Evolutionary conservation across 2,329 filamentous ascomycete species (phyloP), one percentile per base, ranked within the genome.

Genomic region (Nigrospora sphaerica): DNA sequence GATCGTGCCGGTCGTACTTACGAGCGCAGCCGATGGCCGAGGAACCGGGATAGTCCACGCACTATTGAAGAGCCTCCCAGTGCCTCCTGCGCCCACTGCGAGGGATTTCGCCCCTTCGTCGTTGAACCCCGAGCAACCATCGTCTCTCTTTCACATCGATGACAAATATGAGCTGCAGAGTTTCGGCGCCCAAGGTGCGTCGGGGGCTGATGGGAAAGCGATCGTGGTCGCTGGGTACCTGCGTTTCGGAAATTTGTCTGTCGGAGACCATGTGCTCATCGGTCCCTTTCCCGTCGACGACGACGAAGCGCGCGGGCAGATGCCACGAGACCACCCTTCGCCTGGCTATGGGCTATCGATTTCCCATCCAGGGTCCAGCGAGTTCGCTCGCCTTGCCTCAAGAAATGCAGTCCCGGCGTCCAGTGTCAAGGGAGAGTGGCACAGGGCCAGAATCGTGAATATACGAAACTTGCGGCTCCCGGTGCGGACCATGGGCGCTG

Each of bases 401-500:
- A 71, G 70, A n/a, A 77, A 74, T 54, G 65, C 77, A 33, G 61
- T 77, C 36, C 69, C 75, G 7, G 72, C 74, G 17, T 75, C 75
- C 13, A 62, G 71, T 3, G 71, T 68, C 56, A 79, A 74, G 53
- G 80, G 74, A 14, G 84, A 88, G 64, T 97, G 92, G 92, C 82
- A 88, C 51, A 75, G 75, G 19, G 89, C 92, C 6, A 83, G 78
- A 38, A 81, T 97, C 45, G 83, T 88, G 39, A 97, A 91, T 56
- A 83, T 96, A 38, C 85, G 92, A 18, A 95, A 95, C 55, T 72
- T 98, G 10, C 81, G 92, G 6, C 72, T 96, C 3, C 88, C 92
- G 0, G 90, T 96, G 0, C 80, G 81, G 40, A 80, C 77, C 0
- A 74, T 97, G 9, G 76, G 83, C 43, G 76, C 83, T 14, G 89